Base-by-base conservation (phyloP, 192 early-diverging fungal genomes). In the Coemansia aciculifera region DNA sequence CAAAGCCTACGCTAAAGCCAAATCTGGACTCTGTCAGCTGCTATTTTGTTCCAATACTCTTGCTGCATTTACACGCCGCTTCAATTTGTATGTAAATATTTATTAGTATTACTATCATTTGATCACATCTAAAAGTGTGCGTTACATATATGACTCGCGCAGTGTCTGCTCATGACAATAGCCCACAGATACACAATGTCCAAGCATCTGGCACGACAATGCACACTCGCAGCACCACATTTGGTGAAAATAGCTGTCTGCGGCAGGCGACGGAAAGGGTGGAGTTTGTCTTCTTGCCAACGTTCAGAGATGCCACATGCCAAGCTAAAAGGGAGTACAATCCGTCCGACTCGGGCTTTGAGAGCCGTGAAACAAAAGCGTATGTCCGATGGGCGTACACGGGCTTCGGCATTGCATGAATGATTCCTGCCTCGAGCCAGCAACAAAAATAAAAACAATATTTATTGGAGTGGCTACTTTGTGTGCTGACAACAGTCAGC, bases 211-310 rank as follows among this genome's bases (percentile, higher is more conserved):
- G 54, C 54, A 15, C 6, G 54, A 57, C 54, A 57, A 57, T 57
- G 54, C 23, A 13, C 31, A 17, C 12, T 57, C 13, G 54, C 54
- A 57, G 54, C 54, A 57, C 54, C 54, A 13, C 17, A 57, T 57
- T 57, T 57, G 54, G 54, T 13, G 54, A 57, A 57, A 57, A 32
- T 57, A 57, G 29, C 27, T 57, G 54, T 57, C 54, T 32, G 54
- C 54, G 15, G 54, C 29, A 57, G 29, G 51, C 24, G 51, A 52
- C 51, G 51, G 29, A 57, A 57, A 57, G 15, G 24, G 32, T 17
- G 29, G 29, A 17, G 15, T 23, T 12, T 29, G 27, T 13, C 29
- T n/a, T 32, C 17, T 32, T 57, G 27, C 29, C 31, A 34, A 34
- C 54, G 23, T 52, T 29, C 51, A 11, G 51, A 24, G 23, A 27